Percentiles rank a stretch among this genome's conserved stretches.
Evolutionary conservation across 352 stramenopile genomes (phyloP).

Genomic region (Phytophthora chlamydospora): DNA sequence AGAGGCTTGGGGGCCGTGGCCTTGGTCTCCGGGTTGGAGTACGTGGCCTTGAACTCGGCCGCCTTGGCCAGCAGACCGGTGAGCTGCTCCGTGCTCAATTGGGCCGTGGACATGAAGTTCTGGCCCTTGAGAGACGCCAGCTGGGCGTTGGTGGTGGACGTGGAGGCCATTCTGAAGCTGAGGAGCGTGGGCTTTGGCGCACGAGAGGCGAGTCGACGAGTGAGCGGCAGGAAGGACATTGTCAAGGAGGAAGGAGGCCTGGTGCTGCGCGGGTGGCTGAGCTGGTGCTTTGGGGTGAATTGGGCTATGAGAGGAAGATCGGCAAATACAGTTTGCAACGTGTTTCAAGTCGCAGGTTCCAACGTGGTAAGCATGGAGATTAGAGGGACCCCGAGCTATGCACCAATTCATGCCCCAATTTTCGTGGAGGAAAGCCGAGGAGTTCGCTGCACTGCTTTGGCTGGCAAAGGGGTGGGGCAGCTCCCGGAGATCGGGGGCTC

Average conservation of each 20-base stretch:
- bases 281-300: too few species aligned
- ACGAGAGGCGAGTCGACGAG: conserved; percentile 27
- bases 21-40: conserved; percentile 64
- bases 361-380: too few species aligned
- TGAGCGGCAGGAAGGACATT: conserved; percentile 31
- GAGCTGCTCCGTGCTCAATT: conserved; percentile 61
- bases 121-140: conserved; percentile 60
- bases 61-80: conserved; percentile 68
- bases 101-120: conserved; percentile 77
- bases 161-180: conserved; percentile 13
- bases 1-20: conserved; percentile 65
- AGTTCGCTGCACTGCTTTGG: too few species aligned
- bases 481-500: too few species aligned
- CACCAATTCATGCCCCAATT: too few species aligned
- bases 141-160: conserved; percentile 37
- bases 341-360: too few species aligned
- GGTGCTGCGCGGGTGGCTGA: conserved; percentile 3
- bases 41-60: conserved; percentile 71
- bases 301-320: too few species aligned
- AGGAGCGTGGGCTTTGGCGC: background rate
- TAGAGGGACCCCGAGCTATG: too few species aligned
- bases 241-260: background rate
- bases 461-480: too few species aligned
- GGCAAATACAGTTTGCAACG: too few species aligned
- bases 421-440: too few species aligned